Evolutionary conservation across 2,329 filamentous ascomycete genomes (phyloP), one percentile per base, ranked within the genome.

Genomic region (Pseudonectria buxi): DNA sequence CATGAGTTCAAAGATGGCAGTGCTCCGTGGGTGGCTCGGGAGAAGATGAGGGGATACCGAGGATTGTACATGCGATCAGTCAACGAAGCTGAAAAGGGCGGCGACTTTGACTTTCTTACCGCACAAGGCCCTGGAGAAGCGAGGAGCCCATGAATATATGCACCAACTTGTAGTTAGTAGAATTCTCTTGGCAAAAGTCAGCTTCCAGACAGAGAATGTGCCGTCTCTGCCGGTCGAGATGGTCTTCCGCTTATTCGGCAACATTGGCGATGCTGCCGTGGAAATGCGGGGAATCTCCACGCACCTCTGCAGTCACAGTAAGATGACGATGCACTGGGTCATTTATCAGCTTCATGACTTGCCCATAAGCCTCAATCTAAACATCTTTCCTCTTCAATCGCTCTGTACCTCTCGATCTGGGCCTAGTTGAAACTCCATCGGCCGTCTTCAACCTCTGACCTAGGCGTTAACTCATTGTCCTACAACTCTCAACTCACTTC

Each of bases 81-180:
- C 1, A 78, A 75, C 13, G 74, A 79, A 52, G 76, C 76, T 0
- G 65, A 80, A 42, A 47, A 66, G 2, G 77, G 77, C 0, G 73
- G 67, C 0, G 76, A 81, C 50, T 81, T 81, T 56, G 74, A 75
- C 41, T 81, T 81, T 38, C 54, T 81, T 35, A 77, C 65, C 2
- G 70, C 71, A 3, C 50, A 49, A 14, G 66, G 67, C 1, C 55
- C 55, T 1, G 16, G 10, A n/a, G 6, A 7, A 2, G 1, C 7
- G 13, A 14, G 25, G 26, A 36, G 2, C 28, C 10, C 32, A 13
- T 10, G 32, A 29, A 11, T 29, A n/a, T n/a, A n/a, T n/a, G n/a
- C n/a, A n/a, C n/a, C n/a, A n/a, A n/a, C n/a, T n/a, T n/a, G n/a
- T 13, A 15, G 32, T 28, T 28, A n/a, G 13, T 31, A 31, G 14